Base-by-base conservation (phyloP, 2,329 filamentous ascomycete genomes). In the Trichoderma polysporum region DNA sequence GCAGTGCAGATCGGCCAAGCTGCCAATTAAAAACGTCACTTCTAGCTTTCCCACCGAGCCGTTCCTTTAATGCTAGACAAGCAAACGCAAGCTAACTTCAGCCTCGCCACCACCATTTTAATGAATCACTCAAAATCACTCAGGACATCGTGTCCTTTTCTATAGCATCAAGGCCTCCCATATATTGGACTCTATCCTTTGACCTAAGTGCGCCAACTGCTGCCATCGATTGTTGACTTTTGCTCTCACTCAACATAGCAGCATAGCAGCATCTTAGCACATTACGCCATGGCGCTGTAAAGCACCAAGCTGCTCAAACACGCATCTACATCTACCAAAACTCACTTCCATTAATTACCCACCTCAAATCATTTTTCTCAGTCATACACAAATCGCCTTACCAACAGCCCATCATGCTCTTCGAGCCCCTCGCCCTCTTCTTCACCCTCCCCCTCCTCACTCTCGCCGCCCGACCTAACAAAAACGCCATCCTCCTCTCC, bases 401-500 rank as follows among this genome's bases (percentile, higher is more conserved):
- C 9, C 13, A 50, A 50, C 15, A n/a, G 10, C 13, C 49, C 60
- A 71, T 41, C 66, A 79, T 79, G 77, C 74, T 74, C 59, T 66
- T 73, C 61, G 57, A 71, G 57, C 67, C 61, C 12, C 50, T 74
- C 49, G 57, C 70, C 60, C 54, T 71, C 61, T 10, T 71, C 60
- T 63, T 76, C 68, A 25, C 69, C 63, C 70, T 77, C 45, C 73
- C 74, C 17, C 52, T 71, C 58, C 71, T 76, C 58, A 54, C 72
- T 66, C 65, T 72, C 47, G 61, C 73, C 53, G 69, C 72, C 3
- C 74, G 75, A 8, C 80, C 84, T 66, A 47, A 56, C 4, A 45
- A 45, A n/a, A 79, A 86, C 73, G 85, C 85, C 66, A 84, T 88
- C 74, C 83, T 85, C 67, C 83, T 88, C 72, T 87, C 85, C 29